These are phyloP conservation scores for Trichoderma sp. DNA, from an alignment of 2,329 filamentous ascomycete genomes.

Conservation along the genomic window DNA sequence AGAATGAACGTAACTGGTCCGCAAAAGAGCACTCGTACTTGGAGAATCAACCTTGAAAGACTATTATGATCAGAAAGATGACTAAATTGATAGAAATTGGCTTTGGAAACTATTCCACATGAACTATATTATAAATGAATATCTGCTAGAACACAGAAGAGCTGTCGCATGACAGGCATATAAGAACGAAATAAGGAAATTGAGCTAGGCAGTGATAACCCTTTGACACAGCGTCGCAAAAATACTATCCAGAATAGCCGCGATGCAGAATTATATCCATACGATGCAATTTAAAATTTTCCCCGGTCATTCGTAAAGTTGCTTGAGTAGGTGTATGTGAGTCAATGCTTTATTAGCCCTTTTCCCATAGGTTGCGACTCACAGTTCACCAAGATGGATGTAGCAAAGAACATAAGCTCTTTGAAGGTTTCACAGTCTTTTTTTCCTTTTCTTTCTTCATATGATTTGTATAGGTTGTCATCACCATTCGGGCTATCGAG, in stretches of 20 bases:
- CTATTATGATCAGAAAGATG: too few relatives aligned
- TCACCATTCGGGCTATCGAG: not conserved
- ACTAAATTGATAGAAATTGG: too few relatives aligned
- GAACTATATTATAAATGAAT: too few relatives aligned
- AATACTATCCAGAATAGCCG: not conserved
- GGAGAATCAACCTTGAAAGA: too few relatives aligned
- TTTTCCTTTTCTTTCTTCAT: not conserved
- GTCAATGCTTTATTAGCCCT: not conserved
- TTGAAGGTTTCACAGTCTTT: not conserved
- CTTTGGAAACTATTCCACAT: too few relatives aligned
- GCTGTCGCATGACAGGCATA: not conserved
- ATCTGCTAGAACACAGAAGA: not conserved
- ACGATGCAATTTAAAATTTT: not conserved
- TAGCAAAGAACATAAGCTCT: not conserved
- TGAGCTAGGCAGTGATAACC: not conserved
- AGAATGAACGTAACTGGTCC: too few relatives aligned
- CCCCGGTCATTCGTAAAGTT: not conserved
- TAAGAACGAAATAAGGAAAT: not conserved
- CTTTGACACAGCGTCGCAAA: not conserved
- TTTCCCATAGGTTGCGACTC: not conserved
- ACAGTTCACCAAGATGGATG: not conserved
- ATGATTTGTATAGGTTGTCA: not conserved
- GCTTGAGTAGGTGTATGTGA: conserved; percentile 10
- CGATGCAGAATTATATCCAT: not conserved
- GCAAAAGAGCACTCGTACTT: too few relatives aligned